Conservation (phyloP, 192 early-diverging fungal genomes). For the Thoreauomyces humboldtii region DNA sequence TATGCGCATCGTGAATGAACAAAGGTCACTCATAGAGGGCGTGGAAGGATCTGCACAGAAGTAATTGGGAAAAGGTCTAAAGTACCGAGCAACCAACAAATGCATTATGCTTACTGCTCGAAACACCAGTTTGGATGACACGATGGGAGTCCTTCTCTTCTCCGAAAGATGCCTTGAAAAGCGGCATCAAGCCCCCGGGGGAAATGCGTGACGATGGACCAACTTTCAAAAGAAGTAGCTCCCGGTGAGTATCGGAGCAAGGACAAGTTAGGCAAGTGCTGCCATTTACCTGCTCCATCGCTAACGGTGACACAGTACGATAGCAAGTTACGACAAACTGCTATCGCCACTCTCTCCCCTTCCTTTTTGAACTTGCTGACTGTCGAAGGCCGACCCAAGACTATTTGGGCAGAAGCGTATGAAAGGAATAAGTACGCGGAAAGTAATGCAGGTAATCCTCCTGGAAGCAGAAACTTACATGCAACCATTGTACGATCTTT, state of each 20-base stretch:
- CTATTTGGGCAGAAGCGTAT: no score
- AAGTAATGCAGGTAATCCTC: no score
- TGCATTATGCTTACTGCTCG: no score
- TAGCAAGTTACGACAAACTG: conserved; percentile 54
- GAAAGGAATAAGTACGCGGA: no score
- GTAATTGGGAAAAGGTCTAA: no score
- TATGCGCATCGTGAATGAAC: conserved; percentile 39
- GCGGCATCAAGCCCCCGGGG: no score
- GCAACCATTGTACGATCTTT: conserved; percentile 1
- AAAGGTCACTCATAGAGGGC: conserved; percentile 12
- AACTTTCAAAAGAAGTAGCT: no score
- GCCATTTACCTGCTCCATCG: not conserved
- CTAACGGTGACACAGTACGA: conserved; percentile 45
- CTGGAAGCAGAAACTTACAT: not conserved
- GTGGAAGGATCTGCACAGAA: not conserved
- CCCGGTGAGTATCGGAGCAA: no score
- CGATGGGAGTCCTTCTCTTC: conserved; percentile 6
- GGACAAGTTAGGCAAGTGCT: not conserved
- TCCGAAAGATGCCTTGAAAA: not conserved
- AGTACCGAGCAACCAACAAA: no score
- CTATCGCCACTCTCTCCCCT: conserved; percentile 39
- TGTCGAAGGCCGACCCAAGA: conserved; percentile 3
- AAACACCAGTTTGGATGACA: no score
- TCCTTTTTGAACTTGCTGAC: conserved; percentile 22
- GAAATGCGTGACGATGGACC: no score